A percentile compares a stretch with the other conserved stretches of the same genome.
These are phyloP conservation scores for Xylaria venustula DNA, from an alignment of 495 filamentous ascomycete species.

Conservation along the genomic window DNA sequence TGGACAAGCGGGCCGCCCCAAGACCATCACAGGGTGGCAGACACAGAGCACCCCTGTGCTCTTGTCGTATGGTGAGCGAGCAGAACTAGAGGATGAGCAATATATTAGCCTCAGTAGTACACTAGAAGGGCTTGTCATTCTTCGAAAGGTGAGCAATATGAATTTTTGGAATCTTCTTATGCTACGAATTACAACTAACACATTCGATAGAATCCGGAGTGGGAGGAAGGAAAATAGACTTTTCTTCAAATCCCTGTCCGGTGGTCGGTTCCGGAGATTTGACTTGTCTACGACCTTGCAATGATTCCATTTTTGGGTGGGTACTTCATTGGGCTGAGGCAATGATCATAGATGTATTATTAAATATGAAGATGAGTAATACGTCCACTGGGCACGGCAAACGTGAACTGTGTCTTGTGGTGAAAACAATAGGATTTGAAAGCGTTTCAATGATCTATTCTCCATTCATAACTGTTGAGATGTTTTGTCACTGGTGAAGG, in stretches of 20 bases:
- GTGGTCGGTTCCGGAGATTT: background rate
- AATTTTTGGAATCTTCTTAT: background rate
- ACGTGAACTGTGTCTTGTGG: background rate
- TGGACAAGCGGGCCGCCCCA: slow-evolving; percentile 92
- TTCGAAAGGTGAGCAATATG: slow-evolving; percentile 75
- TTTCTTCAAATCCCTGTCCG: background rate
- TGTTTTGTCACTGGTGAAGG: background rate
- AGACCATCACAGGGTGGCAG: slow-evolving; percentile 99
- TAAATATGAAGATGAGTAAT: slow-evolving; percentile 7
- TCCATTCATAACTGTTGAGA: background rate
- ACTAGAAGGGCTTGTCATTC: slow-evolving; percentile 90
- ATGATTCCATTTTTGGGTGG: background rate
- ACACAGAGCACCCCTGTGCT: slow-evolving; percentile 97
- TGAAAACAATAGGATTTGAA: slow-evolving; percentile 2
- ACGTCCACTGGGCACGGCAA: background rate
- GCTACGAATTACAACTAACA: slow-evolving; percentile 16
- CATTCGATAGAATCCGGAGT: slow-evolving; percentile 45
- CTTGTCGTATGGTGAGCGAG: slow-evolving; percentile 87
- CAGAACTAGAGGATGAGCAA: slow-evolving; percentile 96
- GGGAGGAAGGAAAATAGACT: slow-evolving; percentile 42
- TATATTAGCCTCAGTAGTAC: slow-evolving; percentile 88
- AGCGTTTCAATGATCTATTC: background rate
- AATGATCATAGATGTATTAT: slow-evolving; percentile 6
- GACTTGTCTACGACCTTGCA: too few relatives aligned
- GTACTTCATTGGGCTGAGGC: background rate